Evolutionary conservation across 768 basidiomycete species (phyloP).

Genomic region (Trametes meyenii): DNA sequence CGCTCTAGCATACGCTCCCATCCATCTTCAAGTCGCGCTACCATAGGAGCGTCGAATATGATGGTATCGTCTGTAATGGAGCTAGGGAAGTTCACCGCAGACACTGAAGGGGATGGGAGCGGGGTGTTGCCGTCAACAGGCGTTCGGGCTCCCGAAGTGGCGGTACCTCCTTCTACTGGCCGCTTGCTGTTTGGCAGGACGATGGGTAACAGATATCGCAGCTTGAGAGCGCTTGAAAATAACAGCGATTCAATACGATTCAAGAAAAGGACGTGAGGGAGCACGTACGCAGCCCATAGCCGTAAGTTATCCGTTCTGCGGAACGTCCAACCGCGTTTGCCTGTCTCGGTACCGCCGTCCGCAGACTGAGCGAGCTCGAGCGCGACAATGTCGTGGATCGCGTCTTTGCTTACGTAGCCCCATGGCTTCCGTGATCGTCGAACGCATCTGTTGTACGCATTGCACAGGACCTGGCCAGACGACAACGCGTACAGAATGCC

Average conservation of each 20-base stretch:
- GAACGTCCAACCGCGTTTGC: slow-evolving; percentile 78
- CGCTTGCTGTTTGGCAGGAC: slow-evolving; percentile 46
- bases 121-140: slow-evolving; percentile 26
- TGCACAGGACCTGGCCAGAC: slow-evolving; percentile 80
- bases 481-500: slow-evolving; percentile 59
- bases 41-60: slow-evolving; percentile 69
- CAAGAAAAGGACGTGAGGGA: background rate
- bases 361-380: slow-evolving; percentile 52
- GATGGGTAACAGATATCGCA: slow-evolving; percentile 79
- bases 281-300: slow-evolving; percentile 79
- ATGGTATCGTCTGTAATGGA: slow-evolving; percentile 48
- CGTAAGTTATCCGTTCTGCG: slow-evolving; percentile 84
- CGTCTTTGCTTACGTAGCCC: slow-evolving; percentile 80
- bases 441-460: slow-evolving; percentile 79
- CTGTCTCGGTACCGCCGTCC: slow-evolving; percentile 43
- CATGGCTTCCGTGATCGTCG: slow-evolving; percentile 82
- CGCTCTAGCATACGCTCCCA: slow-evolving; percentile 83
- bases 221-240: slow-evolving; percentile 62
- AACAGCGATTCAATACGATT: background rate
- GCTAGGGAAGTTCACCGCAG: slow-evolving; percentile 41
- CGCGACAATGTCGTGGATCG: slow-evolving; percentile 77
- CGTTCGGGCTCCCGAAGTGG: slow-evolving; percentile 12
- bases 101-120: slow-evolving; percentile 31
- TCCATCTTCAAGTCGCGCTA: slow-evolving; percentile 73
- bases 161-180: background rate